phyloP scores from a whole-genome alignment of 768 basidiomycete species.

The Kwoniella botswanensis region DNA sequence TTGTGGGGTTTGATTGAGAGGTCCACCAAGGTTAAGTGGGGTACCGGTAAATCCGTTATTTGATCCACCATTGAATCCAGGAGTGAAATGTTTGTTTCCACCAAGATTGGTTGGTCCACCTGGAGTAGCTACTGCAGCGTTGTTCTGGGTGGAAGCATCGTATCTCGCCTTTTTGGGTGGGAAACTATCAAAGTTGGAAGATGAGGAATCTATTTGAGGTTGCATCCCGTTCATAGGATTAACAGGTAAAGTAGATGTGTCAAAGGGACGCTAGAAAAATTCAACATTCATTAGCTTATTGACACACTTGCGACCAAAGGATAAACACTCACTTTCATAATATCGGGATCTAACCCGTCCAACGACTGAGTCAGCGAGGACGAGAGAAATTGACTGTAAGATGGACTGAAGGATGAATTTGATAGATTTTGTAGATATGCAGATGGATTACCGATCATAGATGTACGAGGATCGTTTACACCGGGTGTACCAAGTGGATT shows the following conservation, averaged over 20 bases:
- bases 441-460: slow-evolving; percentile 12
- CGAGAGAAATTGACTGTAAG: slow-evolving; percentile 28
- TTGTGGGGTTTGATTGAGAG: slow-evolving; percentile 18
- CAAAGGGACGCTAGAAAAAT: slow-evolving; percentile 39
- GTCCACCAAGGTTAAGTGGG: slow-evolving; percentile 30
- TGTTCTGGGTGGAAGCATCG: slow-evolving; percentile 22
- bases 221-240: slow-evolving; percentile 45
- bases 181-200: slow-evolving; percentile 26
- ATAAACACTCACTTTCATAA: slow-evolving; percentile 48
- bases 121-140: slow-evolving; percentile 6
- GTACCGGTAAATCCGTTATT: slow-evolving; percentile 19
- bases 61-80: slow-evolving; percentile 14
- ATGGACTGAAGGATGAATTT: slow-evolving; percentile 22
- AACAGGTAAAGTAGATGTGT: slow-evolving; percentile 41
- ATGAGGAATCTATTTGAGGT: slow-evolving; percentile 38
- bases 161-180: slow-evolving; percentile 42
- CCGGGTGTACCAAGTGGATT: slow-evolving; percentile 19
- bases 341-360: slow-evolving; percentile 39
- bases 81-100: slow-evolving; percentile 27
- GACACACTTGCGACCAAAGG: not conserved
- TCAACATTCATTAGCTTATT: not conserved
- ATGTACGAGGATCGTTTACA: slow-evolving; percentile 12
- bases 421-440: slow-evolving; percentile 13
- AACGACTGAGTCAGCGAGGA: slow-evolving; percentile 27
- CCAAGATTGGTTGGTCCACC: slow-evolving; percentile 17